These are phyloP conservation scores for Citrus australasica DNA, from an alignment of 345 rosid species.

Conservation along the genomic window DNA sequence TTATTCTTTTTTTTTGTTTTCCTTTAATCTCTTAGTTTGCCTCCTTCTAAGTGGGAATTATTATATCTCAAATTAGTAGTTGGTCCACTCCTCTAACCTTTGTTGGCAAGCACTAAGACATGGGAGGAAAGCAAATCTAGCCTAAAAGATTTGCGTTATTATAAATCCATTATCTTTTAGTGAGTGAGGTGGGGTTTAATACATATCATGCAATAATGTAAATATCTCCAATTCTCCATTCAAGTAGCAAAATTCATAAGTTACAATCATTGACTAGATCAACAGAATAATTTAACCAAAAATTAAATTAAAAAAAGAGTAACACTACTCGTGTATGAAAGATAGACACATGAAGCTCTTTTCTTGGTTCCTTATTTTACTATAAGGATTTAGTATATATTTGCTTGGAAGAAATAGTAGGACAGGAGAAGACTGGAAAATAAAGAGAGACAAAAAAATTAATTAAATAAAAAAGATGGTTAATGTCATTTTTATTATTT, in stretches of 20 bases:
- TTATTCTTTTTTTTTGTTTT: background rate
- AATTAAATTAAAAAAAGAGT: too few species aligned
- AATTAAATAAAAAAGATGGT: too few species aligned
- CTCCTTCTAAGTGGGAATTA: background rate
- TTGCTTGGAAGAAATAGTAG: too few species aligned
- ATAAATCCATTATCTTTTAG: background rate
- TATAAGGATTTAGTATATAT: too few species aligned
- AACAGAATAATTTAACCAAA: background rate
- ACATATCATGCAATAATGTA: background rate
- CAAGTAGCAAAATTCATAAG: background rate
- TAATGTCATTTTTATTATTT: too few species aligned
- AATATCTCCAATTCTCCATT: background rate
- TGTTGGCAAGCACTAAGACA: background rate
- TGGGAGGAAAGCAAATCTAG: background rate
- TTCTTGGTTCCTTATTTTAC: background rate
- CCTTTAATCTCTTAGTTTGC: too few species aligned
- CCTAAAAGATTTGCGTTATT: slow-evolving; percentile 2
- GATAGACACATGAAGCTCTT: background rate
- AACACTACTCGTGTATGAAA: background rate
- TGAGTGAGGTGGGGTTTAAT: background rate
- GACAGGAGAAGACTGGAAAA: accelerated
- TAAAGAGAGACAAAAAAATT: too few species aligned
- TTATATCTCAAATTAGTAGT: background rate
- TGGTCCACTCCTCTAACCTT: too few species aligned
- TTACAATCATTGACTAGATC: background rate